These are phyloP conservation scores for Vitis vinifera DNA, from an alignment of 164 flowering plant species.

Conservation along the genomic window ASM3070453v1 NC_081818.1:12585501-12586000, in stretches of 20 bases:
- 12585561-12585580: constrained; percentile 11
- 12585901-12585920: neutral
- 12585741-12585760: no score
- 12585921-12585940: neutral
- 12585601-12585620: constrained; percentile 3
- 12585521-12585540: neutral
- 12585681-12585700: neutral
- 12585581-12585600: constrained; percentile 1
- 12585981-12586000: neutral
- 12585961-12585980: neutral
- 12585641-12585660: constrained; percentile 11
- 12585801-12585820: constrained; percentile 13
- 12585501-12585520: constrained; percentile 3
- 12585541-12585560: neutral
- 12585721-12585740: no score
- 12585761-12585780: no score
- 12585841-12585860: neutral
- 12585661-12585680: constrained; percentile 19
- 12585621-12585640: neutral
- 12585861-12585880: constrained; percentile 1
- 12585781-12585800: no score
- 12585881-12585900: constrained; percentile 7
- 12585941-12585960: constrained; percentile 1
- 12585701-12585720: no score
- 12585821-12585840: neutral